Conservation (phyloP, 805 yeast genomes). For the Naumovozyma baii region DNA sequence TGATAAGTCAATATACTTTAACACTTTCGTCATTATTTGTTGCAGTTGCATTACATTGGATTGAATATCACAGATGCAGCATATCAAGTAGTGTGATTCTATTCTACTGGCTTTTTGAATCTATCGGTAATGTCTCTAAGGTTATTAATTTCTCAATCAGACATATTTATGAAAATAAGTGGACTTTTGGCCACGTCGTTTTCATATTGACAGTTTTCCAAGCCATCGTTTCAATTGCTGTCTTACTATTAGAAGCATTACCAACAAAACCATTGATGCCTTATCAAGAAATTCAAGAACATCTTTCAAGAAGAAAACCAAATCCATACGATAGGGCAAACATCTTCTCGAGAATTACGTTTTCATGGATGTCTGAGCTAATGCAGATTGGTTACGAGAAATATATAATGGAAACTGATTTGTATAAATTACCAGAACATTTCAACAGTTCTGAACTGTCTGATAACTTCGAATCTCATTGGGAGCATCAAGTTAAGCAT, state of each 20-base stretch:
- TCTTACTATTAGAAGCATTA: conserved; percentile 31
- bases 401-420: conserved; percentile 46
- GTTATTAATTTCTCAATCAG: conserved; percentile 33
- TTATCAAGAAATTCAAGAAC: conserved; percentile 33
- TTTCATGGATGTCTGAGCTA: conserved; percentile 83
- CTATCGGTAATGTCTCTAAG: conserved; percentile 40
- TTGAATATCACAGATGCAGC: conserved; percentile 58
- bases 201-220: conserved; percentile 29
- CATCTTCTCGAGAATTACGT: conserved; percentile 66
- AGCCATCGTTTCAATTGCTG: conserved; percentile 25
- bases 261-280: conserved; percentile 35
- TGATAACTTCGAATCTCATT: conserved; percentile 41
- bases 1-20: conserved; percentile 19
- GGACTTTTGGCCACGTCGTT: conserved; percentile 19
- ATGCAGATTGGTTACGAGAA: conserved; percentile 69
- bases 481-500: conserved; percentile 53
- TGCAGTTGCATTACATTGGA: conserved; percentile 49
- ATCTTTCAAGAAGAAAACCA: conserved; percentile 21
- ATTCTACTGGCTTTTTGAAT: conserved; percentile 62
- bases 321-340: conserved; percentile 41
- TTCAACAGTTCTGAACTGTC: conserved; percentile 49
- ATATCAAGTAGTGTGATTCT: conserved; percentile 62
- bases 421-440: conserved; percentile 67
- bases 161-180: conserved; percentile 22
- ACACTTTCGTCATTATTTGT: conserved; percentile 36